Evolutionary conservation across 2,329 filamentous ascomycete genomes (phyloP).

Genomic region (Diplodia corticola): DNA sequence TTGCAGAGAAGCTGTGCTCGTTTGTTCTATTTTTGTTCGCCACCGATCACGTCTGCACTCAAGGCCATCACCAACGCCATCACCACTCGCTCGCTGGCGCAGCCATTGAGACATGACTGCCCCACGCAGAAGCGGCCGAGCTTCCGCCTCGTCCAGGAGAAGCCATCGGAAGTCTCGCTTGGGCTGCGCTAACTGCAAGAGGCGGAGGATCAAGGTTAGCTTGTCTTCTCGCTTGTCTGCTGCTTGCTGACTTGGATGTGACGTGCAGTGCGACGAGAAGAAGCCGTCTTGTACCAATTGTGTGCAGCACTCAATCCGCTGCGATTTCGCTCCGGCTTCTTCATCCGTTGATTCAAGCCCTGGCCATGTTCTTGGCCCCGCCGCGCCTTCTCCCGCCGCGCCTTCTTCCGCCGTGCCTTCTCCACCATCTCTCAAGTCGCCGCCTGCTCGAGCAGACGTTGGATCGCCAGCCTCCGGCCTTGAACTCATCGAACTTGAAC

Average conservation of each 20-base stretch:
- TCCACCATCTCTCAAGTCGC: background rate
- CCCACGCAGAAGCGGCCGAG: background rate
- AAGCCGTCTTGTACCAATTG: slow-evolving; percentile 35
- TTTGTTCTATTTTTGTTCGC: background rate
- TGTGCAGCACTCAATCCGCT: slow-evolving; percentile 31
- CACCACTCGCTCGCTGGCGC: background rate
- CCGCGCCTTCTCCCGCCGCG: slow-evolving; percentile 22
- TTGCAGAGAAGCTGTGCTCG: background rate
- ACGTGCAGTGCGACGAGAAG: slow-evolving; percentile 34
- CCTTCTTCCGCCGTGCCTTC: slow-evolving; percentile 16
- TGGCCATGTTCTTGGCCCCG: background rate
- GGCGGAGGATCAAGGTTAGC: slow-evolving; percentile 13
- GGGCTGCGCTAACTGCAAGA: slow-evolving; percentile 19
- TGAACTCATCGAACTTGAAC: slow-evolving; percentile 33
- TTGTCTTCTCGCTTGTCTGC: background rate
- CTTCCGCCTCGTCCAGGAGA: background rate
- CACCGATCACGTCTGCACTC: background rate
- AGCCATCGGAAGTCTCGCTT: slow-evolving; percentile 9
- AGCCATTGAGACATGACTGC: background rate
- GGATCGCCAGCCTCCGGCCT: background rate
- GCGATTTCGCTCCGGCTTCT: slow-evolving; percentile 29
- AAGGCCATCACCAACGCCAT: too few species aligned
- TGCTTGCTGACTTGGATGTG: background rate
- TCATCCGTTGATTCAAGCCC: background rate
- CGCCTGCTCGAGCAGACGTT: background rate